A percentile compares a stretch with the other conserved stretches of the same genome.
These are phyloP conservation scores for Aphanomyces stellatus DNA, from an alignment of 352 stramenopile genomes.

Conservation along the genomic window DNA sequence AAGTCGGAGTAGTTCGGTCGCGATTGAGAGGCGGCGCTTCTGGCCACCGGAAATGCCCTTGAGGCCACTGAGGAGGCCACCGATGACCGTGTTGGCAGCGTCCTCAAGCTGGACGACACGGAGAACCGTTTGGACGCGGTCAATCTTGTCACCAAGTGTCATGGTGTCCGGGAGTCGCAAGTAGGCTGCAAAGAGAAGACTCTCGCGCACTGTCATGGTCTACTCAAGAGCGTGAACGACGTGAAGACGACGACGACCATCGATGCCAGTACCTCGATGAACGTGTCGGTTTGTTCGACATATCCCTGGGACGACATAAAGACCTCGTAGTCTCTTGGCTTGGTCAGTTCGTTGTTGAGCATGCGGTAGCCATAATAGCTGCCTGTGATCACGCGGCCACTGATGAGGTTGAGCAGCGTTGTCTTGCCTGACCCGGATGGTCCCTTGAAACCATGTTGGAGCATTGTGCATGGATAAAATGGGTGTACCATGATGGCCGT, in stretches of 20 bases:
- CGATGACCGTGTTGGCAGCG: conserved; percentile 16
- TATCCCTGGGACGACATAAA: conserved; percentile 21
- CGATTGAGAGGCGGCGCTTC: conserved; percentile 23
- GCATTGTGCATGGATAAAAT: background rate
- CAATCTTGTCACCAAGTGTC: conserved; percentile 19
- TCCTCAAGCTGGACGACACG: conserved; percentile 12
- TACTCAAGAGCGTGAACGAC: conserved; percentile 29
- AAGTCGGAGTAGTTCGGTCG: conserved; percentile 20
- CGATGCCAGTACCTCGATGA: conserved; percentile 22
- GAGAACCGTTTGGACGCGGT: conserved; percentile 13
- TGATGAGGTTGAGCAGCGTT: conserved; percentile 45
- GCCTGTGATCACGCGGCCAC: conserved; percentile 24
- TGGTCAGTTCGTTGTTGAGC: conserved; percentile 5
- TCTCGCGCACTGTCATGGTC: conserved; percentile 19
- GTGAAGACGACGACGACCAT: conserved; percentile 36
- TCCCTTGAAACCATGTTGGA: conserved; percentile 13
- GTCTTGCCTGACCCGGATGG: conserved; percentile 49
- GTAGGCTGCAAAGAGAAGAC: conserved; percentile 16
- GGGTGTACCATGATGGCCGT: conserved; percentile 40
- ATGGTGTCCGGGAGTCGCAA: conserved; percentile 18
- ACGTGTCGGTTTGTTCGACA: conserved; percentile 21
- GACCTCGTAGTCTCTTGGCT: conserved; percentile 1
- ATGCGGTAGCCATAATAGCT: conserved; percentile 35
- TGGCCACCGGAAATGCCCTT: conserved; percentile 21
- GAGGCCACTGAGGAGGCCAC: conserved; percentile 21